Evolutionary conservation across 78 protist species (phyloP).

Genomic region (Dictyostelium capitatum): DNA sequence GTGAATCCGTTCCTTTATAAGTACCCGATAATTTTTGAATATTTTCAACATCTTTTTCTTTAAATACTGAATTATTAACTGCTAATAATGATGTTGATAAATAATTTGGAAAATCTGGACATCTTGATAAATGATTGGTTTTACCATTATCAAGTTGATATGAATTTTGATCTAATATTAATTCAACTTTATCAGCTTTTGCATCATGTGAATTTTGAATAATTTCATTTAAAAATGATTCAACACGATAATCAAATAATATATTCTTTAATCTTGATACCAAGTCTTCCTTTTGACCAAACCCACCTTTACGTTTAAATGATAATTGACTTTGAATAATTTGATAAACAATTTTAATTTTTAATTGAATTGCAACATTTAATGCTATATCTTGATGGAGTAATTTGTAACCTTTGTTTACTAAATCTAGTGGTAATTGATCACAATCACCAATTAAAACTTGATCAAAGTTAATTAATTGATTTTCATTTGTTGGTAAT

Average conservation of each 20-base stretch:
- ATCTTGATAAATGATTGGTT: not conserved
- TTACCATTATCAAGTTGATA: constrained; percentile 10
- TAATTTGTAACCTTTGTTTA: not conserved
- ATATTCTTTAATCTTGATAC: not conserved
- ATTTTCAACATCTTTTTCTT: constrained; percentile 46
- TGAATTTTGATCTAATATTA: constrained; percentile 64
- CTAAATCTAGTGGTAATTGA: not conserved
- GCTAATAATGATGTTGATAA: constrained; percentile 47
- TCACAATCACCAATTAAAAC: not conserved
- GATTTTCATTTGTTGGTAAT: not conserved
- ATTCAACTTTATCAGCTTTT: constrained; percentile 43
- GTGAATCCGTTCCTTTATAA: constrained; percentile 17
- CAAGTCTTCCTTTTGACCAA: constrained; percentile 35
- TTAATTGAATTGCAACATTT: not conserved
- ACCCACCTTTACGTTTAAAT: not conserved
- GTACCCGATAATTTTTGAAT: constrained; percentile 15
- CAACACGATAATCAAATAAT: not conserved
- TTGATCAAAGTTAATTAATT: not conserved
- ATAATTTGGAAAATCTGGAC: not conserved
- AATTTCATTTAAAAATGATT: constrained; percentile 56
- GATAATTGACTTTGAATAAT: not conserved
- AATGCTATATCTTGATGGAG: not conserved
- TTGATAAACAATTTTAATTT: not conserved
- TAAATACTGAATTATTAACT: constrained; percentile 33
- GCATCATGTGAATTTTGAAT: constrained; percentile 90